These are phyloP conservation scores for Colletotrichum sp. DNA, from an alignment of 2,329 filamentous ascomycete species.

Conservation along the genomic window DNA sequence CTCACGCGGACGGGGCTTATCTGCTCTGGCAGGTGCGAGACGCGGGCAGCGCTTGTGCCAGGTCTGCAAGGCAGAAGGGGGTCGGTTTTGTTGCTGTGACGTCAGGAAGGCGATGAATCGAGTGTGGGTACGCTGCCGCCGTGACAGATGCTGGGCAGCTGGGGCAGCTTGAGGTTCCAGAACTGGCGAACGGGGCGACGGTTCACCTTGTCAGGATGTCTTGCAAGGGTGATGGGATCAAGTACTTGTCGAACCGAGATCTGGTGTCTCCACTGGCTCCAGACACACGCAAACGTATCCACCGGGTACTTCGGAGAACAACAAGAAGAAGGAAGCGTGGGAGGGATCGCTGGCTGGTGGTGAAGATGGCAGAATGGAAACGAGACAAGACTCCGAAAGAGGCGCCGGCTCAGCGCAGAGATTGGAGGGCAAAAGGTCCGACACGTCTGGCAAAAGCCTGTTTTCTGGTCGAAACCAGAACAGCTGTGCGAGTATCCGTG, in stretches of 20 bases:
- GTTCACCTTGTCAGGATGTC: slow-evolving; percentile 11
- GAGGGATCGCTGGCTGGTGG: not conserved
- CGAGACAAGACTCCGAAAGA: slow-evolving; percentile 10
- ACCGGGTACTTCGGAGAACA: slow-evolving; percentile 7
- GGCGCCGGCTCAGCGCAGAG: not conserved
- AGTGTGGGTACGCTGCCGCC: slow-evolving; percentile 3
- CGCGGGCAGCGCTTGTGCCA: not conserved
- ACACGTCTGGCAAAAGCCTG: slow-evolving; percentile 14
- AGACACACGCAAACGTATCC: slow-evolving; percentile 16
- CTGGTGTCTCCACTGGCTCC: slow-evolving; percentile 9
- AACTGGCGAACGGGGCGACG: slow-evolving; percentile 11
- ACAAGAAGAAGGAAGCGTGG: not conserved
- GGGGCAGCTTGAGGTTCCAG: slow-evolving; percentile 13
- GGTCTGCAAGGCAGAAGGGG: slow-evolving; percentile 1
- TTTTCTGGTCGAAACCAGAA: slow-evolving; percentile 11
- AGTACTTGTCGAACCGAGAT: slow-evolving; percentile 15
- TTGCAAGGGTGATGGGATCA: slow-evolving; percentile 14
- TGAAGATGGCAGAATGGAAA: slow-evolving; percentile 12
- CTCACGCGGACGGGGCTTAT: not conserved
- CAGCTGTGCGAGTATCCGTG: slow-evolving; percentile 9
- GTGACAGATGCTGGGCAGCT: not conserved
- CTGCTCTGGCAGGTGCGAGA: not conserved
- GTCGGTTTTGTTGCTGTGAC: slow-evolving; percentile 4
- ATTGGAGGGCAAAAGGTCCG: slow-evolving; percentile 13
- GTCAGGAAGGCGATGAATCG: slow-evolving; percentile 1